Percentiles rank a stretch among this genome's conserved stretches.
These are phyloP conservation scores for Phaeophleospora eucalypticola DNA, from an alignment of 2,329 filamentous ascomycete genomes.

Conservation along the genomic window DNA sequence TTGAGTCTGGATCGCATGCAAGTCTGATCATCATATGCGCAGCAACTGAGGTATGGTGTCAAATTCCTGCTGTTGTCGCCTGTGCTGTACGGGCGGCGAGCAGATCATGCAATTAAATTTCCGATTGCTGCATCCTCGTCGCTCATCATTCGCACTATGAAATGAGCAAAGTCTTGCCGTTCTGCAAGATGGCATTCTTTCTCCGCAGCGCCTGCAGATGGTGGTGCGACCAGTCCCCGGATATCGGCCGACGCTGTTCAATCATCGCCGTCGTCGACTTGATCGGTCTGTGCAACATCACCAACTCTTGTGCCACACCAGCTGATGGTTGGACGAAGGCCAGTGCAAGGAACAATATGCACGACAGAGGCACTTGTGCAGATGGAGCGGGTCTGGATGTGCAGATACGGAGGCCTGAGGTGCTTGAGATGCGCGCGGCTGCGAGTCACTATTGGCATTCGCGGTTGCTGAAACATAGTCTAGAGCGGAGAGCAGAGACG, in stretches of 20 bases:
- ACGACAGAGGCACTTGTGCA: no score
- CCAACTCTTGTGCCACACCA: no score
- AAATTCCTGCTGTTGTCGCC: slow-evolving; percentile 1
- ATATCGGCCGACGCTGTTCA: neutral
- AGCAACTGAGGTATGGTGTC: slow-evolving; percentile 4
- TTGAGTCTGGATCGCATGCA: slow-evolving; percentile 4
- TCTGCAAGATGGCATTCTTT: neutral
- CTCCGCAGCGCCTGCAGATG: no score
- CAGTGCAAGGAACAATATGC: neutral
- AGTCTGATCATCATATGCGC: slow-evolving; percentile 14
- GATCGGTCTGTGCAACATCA: no score
- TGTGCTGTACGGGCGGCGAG: no score
- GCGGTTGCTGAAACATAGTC: neutral
- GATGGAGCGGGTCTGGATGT: no score
- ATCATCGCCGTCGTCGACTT: no score
- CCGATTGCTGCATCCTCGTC: no score
- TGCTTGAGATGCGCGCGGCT: no score
- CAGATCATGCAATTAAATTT: no score
- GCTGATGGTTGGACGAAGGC: no score
- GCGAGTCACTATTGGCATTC: slow-evolving; percentile 13
- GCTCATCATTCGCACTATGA: neutral
- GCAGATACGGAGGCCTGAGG: no score
- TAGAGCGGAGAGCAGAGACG: slow-evolving; percentile 7
- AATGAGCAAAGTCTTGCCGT: neutral
- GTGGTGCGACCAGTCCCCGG: neutral